Evolutionary conservation across 805 yeast species (phyloP).

Genomic region (Tetrapisispora iriomotensis): DNA sequence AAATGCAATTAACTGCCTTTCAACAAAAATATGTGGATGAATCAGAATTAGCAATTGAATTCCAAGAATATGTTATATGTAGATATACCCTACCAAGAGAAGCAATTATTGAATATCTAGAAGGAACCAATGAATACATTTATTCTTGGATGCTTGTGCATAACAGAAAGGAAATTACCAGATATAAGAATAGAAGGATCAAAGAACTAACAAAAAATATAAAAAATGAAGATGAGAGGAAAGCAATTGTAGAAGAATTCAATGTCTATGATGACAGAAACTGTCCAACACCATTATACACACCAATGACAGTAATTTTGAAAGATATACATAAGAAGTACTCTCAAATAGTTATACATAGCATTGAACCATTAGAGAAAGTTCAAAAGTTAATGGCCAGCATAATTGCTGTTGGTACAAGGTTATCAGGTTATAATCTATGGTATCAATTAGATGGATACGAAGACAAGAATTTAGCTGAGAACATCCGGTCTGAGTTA

Average conservation of each 20-base stretch:
- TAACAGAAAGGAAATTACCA: conserved; percentile 21
- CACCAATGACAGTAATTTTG: conserved; percentile 59
- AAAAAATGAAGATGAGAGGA: conserved; percentile 16
- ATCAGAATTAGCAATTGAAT: conserved; percentile 78
- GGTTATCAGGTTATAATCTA: conserved; percentile 51
- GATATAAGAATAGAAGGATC: conserved; percentile 13
- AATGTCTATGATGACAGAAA: conserved; percentile 24
- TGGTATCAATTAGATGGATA: conserved; percentile 82
- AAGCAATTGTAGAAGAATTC: conserved; percentile 9
- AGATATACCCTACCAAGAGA: conserved; percentile 70
- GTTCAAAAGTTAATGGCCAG: conserved; percentile 55
- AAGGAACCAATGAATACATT: conserved; percentile 20
- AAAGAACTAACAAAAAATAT: conserved; percentile 10
- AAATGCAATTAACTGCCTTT: conserved; percentile 54
- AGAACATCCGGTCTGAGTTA: conserved; percentile 48
- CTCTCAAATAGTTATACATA: conserved; percentile 53
- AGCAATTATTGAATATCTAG: conserved; percentile 51
- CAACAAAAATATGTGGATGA: conserved; percentile 60
- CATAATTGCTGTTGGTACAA: conserved; percentile 48
- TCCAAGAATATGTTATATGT: conserved; percentile 64
- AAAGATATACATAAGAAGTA: conserved; percentile 56
- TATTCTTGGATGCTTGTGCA: conserved; percentile 30
- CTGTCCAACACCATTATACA: conserved; percentile 34
- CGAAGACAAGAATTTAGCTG: conserved; percentile 58
- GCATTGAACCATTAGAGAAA: conserved; percentile 47